phyloP scores from a whole-genome alignment of 805 yeast species.

The Teunomyces gatunensis region DNA sequence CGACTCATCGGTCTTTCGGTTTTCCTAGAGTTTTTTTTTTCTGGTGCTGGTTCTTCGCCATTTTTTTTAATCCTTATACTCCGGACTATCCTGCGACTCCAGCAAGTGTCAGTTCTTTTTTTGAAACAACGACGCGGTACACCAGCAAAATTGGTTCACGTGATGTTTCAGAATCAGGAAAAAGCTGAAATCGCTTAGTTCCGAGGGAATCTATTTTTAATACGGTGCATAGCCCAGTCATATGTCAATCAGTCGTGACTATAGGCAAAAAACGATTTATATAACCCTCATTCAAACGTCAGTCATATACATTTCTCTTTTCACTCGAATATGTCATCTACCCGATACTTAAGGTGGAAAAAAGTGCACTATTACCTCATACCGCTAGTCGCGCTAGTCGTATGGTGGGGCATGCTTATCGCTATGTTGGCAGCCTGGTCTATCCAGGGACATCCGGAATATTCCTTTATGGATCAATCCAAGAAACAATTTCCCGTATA shows the following conservation, averaged over 20 bases:
- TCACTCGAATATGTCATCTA: neutral
- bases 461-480: conserved; percentile 47
- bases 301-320: neutral
- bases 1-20: neutral
- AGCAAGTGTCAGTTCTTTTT: neutral
- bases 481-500: conserved; percentile 55
- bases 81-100: neutral
- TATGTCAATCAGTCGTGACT: neutral
- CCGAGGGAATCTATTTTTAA: neutral
- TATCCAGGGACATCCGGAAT: conserved; percentile 72
- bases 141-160: neutral
- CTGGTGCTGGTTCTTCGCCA: neutral
- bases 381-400: conserved; percentile 63
- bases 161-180: neutral
- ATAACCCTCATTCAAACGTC: neutral
- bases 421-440: conserved; percentile 80
- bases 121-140: neutral
- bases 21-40: neutral
- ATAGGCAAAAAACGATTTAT: neutral
- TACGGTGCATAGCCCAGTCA: neutral
- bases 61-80: neutral
- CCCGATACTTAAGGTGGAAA: conserved; percentile 28
- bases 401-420: conserved; percentile 91
- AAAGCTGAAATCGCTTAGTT: neutral
- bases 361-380: conserved; percentile 51